Evolutionary conservation across 2,329 filamentous ascomycete genomes (phyloP), one percentile per base, ranked within the genome.

Genomic region (Aspergillus quadricinctus): DNA sequence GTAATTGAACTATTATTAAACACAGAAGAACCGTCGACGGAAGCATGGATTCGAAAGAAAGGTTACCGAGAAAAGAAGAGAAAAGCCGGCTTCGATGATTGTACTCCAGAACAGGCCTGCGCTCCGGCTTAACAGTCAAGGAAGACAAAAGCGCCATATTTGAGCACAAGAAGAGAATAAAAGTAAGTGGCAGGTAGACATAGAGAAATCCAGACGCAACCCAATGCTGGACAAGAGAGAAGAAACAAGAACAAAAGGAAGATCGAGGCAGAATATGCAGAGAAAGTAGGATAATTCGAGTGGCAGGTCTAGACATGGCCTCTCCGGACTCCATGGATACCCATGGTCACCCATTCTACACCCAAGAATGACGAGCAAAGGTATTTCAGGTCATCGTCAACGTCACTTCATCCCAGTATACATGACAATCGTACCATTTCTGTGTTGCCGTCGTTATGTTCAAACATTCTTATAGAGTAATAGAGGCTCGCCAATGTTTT

Each of bases 401-500:
- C 67, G 65, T 72, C 65, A 67, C 64, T 63, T 72, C 69, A 64
- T 72, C 70, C 67, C 65, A 69, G 60, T 65, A 66, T 66, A 72
- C 68, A 69, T 69, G 67, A 65, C 66, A 68, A 70, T 61, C 60
- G 54, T 52, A 52, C 49, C 52, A 53, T 57, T 53, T 59, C 59
- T 56, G 50, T 53, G 21, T 53, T 45, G 31, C 31, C 5, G 49
- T 49, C 55, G 31, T 29, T 31, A 54, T 46, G 53, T 50, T 61
- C 61, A 72, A 51, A 70, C 68, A 41, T 66, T 86, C 74, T 92
- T 89, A 72, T 99, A 99, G 62, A 99, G 84, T 49, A 99, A 82
- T 51, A 99, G 81, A 23, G 94, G 94, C 77, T 99, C 94, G 76
- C 94, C 94, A 56, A 97, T 88, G 73, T 97, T 95, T 77, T 97